phyloP scores from a whole-genome alignment of 441 rosid species.

The Jatropha multifida region DNA sequence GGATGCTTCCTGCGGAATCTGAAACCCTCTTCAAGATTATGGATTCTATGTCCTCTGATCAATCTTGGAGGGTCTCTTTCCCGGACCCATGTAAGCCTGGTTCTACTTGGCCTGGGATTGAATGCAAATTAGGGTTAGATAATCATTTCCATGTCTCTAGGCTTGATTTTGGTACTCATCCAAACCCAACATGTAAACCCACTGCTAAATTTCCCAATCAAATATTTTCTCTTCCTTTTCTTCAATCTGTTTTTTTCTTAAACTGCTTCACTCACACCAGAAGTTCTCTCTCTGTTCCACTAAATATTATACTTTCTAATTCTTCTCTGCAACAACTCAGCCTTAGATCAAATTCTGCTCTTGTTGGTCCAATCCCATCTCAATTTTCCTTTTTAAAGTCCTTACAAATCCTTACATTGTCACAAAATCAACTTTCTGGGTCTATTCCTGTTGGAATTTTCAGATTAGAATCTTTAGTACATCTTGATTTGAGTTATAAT shows the following conservation, averaged over 20 bases:
- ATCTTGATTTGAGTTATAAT: conserved; percentile 85
- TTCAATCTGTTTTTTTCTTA: conserved; percentile 70
- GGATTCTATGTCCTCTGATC: conserved; percentile 82
- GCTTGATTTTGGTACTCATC: conserved; percentile 72
- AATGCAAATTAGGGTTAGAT: conserved; percentile 64
- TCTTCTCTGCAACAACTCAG: conserved; percentile 82
- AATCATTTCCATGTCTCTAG: conserved; percentile 63
- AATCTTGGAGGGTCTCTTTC: conserved; percentile 60
- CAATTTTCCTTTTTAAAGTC: conserved; percentile 63
- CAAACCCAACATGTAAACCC: conserved; percentile 67
- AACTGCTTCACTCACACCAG: conserved; percentile 63
- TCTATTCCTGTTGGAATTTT: conserved; percentile 49
- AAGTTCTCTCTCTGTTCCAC: conserved; percentile 50
- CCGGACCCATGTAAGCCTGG: conserved; percentile 73
- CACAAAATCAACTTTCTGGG: conserved; percentile 70
- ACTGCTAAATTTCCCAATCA: conserved; percentile 61
- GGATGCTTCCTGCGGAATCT: conserved; percentile 55
- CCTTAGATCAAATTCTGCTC: conserved; percentile 79
- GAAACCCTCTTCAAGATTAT: conserved; percentile 77
- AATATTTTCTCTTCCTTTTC: conserved; percentile 63
- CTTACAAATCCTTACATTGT: conserved; percentile 66
- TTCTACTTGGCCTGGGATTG: conserved; percentile 77
- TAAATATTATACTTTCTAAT: conserved; percentile 28
- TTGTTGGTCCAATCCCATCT: conserved; percentile 69
- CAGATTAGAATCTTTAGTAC: conserved; percentile 48